Base-by-base conservation (phyloP, 306 rosid species). In the Begonia fuchsioides region DNA sequence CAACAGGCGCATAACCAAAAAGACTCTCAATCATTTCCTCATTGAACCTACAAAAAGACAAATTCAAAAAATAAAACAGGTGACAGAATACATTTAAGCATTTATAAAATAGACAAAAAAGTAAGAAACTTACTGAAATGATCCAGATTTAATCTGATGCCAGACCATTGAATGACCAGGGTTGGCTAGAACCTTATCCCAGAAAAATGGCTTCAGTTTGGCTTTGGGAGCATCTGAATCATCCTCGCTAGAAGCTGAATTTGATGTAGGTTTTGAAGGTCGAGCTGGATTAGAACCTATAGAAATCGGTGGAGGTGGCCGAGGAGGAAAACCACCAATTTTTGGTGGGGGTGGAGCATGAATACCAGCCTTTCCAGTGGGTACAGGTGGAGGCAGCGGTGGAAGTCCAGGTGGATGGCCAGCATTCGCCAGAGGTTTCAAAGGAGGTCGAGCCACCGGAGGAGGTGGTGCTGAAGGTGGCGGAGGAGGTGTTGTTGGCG, bases 161-260 rank as follows among this genome's bases (percentile, higher is more conserved):
- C 98, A 92, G 61, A 92, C 98, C 98, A 92, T 92, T 44, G 96
- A 47, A 39, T 77, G 71, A 64, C 86, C 93, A 17, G 95, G 71
- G 78, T 66, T 82, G 57, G 98, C 98, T 57, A 79, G 80, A 68
- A 92, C 98, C 75, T 92, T 92, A 67, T 92, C 98, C 98, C 98
- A 92, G 61, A 92, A 92, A 54, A 92, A 92, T 6, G 98, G 98
- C 70, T 92, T 92, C 62, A 92, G 70, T 68, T 92, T 92, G 43
- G 98, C 44, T 66, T 85, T 92, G 39, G 87, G 67, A 69, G 68
- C 72, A 64, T 43, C 69, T 38, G 6, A 56, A 1, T 72, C 78
- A 45, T 41, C 75, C 50, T 70, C 70, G 43, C 75, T 59, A 12
- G 52, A 71, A 48, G 62, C 13, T 57, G 72, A 55, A 39, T 55